Evolutionary conservation across 106 monocot genomes (phyloP).

Genomic region (Agapanthus africanus): DNA sequence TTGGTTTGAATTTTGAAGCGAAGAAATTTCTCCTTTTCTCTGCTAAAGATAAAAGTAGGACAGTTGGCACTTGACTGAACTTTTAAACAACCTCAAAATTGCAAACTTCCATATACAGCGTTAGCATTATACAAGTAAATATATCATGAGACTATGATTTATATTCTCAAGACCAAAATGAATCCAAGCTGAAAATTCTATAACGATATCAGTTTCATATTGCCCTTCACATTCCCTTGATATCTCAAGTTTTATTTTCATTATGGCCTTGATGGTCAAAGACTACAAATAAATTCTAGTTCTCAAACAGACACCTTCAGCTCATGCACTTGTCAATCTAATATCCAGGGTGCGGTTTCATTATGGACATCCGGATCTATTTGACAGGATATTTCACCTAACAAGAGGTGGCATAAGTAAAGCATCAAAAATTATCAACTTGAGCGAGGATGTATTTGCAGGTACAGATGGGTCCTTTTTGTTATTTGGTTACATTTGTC

Average conservation of each 20-base stretch:
- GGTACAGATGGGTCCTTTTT: slow-evolving; percentile 28
- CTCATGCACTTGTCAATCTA: background rate
- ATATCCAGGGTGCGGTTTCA: slow-evolving; percentile 71
- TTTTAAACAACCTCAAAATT: no score
- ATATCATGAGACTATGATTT: no score
- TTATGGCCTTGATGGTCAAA: background rate
- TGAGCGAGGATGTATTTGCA: slow-evolving; percentile 85
- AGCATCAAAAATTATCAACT: slow-evolving; percentile 82
- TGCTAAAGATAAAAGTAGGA: no score
- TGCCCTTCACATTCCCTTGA: background rate
- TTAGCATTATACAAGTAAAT: no score
- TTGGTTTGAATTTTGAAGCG: no score
- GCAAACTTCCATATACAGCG: no score
- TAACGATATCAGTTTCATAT: background rate
- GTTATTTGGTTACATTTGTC: background rate
- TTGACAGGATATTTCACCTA: slow-evolving; percentile 81
- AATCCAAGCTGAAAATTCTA: background rate
- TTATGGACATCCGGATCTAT: slow-evolving; percentile 87
- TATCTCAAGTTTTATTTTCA: background rate
- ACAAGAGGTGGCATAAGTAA: slow-evolving; percentile 86
- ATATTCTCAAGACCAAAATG: background rate
- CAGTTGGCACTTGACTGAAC: no score
- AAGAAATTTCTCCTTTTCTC: no score
- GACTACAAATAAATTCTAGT: background rate
- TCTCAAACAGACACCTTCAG: background rate